phyloP scores from a whole-genome alignment of 768 basidiomycete species.

The Termitomyces sp. region DNA sequence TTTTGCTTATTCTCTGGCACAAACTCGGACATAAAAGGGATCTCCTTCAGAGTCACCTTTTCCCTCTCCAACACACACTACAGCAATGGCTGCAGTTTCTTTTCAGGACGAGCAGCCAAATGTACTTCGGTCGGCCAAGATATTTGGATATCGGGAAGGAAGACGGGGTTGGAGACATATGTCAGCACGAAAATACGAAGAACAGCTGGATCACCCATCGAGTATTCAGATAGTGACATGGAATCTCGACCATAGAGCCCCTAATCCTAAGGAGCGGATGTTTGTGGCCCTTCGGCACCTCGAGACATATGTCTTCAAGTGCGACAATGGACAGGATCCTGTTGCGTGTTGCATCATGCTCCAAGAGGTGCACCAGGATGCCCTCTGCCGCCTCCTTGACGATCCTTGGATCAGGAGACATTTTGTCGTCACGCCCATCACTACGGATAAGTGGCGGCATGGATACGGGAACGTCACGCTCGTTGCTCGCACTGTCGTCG shows the following conservation, averaged over 20 bases:
- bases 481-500: slow-evolving; percentile 48
- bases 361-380: slow-evolving; percentile 53
- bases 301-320: slow-evolving; percentile 44
- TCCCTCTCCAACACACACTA: background rate
- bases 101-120: slow-evolving; percentile 20
- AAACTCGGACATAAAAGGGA: background rate
- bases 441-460: slow-evolving; percentile 48
- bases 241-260: slow-evolving; percentile 56
- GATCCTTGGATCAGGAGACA: slow-evolving; percentile 58
- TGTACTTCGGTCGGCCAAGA: slow-evolving; percentile 21
- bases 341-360: slow-evolving; percentile 60
- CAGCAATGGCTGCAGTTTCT: slow-evolving; percentile 4
- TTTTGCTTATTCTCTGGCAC: background rate
- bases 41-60: background rate
- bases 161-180: slow-evolving; percentile 43
- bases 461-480: slow-evolving; percentile 72
- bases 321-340: slow-evolving; percentile 39
- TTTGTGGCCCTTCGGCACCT: slow-evolving; percentile 46
- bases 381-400: slow-evolving; percentile 43
- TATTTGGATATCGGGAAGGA: slow-evolving; percentile 34
- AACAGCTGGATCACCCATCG: slow-evolving; percentile 18
- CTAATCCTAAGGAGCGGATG: slow-evolving; percentile 37
- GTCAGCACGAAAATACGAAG: slow-evolving; percentile 25
- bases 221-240: slow-evolving; percentile 59
- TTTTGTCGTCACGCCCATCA: slow-evolving; percentile 55